Base-by-base conservation (phyloP, 2,329 filamentous ascomycete species). In the Aspergillus vadensis region DNA sequence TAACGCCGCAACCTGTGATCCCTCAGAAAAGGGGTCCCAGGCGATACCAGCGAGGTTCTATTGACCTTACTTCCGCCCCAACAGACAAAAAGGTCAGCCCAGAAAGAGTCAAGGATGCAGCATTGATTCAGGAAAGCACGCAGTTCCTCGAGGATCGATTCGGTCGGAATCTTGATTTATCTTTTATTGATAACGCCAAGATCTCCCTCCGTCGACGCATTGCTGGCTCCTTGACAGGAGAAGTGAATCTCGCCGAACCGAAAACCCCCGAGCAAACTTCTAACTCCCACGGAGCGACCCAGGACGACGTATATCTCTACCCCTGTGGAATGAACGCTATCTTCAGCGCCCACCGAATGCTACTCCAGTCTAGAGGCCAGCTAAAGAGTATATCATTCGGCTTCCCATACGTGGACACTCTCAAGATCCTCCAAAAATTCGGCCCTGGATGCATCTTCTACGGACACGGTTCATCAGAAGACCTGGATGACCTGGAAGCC, bases 401-500 rank as follows among this genome's bases (percentile, higher is more conserved):
- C 8, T 48, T 48, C 8, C 44, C 41, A 7, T 25, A 36, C 17
- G 32, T 38, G 2, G 27, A 48, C 25, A 32, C 44, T 10, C 25
- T 57, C 10, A 25, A 38, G 5, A 39, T 47, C 15, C n/a, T 56
- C 17, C 27, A 53, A 38, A 19, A 48, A 12, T 44, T 44, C 48
- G 21, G 48, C 9, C 21, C 21, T 4, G 56, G 48, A 44, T 30
- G 49, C 43, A 5, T 39, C 2, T 36, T 59, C 27, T 41, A 47
- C 49, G 57, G 51, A 27, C 30, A 32, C 48, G 59, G 49, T 32
- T 54, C 41, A 6, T 47, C 9, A 3, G 17, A 27, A 8, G 47
- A 56, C 6, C 39, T 61, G 21, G 41, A 49, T 19, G 25, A 53
- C 10, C 25, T 61, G 10, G 54, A 57, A 39, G 17, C 17, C 1